phyloP scores from a whole-genome alignment of 768 basidiomycete species.

The Hypholoma sublateritium region DNA sequence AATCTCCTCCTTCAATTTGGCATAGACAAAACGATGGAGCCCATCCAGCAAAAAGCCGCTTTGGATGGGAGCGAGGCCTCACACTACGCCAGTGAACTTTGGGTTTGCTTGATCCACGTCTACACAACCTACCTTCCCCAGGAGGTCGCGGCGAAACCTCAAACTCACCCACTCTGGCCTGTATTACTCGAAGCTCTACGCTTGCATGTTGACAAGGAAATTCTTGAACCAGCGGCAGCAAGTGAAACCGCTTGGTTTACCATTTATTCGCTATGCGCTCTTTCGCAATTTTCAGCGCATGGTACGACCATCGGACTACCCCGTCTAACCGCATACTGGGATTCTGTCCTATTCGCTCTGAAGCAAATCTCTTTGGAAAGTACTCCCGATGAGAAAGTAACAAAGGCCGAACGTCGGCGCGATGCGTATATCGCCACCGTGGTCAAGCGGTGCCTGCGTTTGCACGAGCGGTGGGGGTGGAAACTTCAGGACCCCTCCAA shows the following conservation, averaged over 20 bases:
- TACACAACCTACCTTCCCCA: constrained; percentile 25
- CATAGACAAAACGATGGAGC: constrained; percentile 42
- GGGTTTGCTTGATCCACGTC: constrained; percentile 75
- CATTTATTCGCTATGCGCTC: constrained; percentile 65
- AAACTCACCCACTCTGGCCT: constrained; percentile 44
- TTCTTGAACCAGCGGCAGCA: constrained; percentile 28
- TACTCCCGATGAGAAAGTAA: constrained; percentile 39
- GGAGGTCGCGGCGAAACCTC: constrained; percentile 11
- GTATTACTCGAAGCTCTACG: constrained; percentile 30
- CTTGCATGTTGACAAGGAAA: constrained; percentile 17
- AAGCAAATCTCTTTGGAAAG: constrained; percentile 52
- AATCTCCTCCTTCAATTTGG: constrained; percentile 54
- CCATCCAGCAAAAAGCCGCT: constrained; percentile 32
- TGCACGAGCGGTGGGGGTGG: constrained; percentile 83
- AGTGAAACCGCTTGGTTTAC: constrained; percentile 76
- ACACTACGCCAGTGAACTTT: constrained; percentile 58
- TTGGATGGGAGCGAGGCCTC: constrained; percentile 37
- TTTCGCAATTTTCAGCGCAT: constrained; percentile 75
- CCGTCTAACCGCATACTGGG: constrained; percentile 63
- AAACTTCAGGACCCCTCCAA: constrained; percentile 49
- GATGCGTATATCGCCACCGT: constrained; percentile 74
- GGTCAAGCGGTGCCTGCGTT: constrained; percentile 68
- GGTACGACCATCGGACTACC: constrained; percentile 35
- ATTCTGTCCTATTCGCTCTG: constrained; percentile 56
- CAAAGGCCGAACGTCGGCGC: constrained; percentile 45